Percentiles rank a stretch among this genome's conserved stretches.
These are phyloP conservation scores for Psilocybe mexicana DNA, from an alignment of 1,284 basidiomycete species.

Conservation along the genomic window DNA sequence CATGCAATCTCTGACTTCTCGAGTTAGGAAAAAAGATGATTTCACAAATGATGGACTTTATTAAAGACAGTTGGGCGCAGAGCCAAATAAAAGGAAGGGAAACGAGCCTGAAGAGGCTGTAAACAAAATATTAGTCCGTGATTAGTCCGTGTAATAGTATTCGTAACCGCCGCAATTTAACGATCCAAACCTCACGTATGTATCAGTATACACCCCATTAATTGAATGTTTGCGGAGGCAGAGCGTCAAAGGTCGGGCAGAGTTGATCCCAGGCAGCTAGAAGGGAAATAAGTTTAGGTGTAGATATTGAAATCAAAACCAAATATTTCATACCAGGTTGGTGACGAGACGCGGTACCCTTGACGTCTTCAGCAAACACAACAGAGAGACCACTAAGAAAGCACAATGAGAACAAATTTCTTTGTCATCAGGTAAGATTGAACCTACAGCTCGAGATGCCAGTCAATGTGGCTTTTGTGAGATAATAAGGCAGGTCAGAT, in stretches of 20 bases:
- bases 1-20: no score
- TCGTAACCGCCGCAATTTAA: no score
- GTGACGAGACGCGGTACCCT: slow-evolving; percentile 15
- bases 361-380: slow-evolving; percentile 38
- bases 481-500: slow-evolving; percentile 1
- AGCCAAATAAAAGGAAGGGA: no score
- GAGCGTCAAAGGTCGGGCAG: slow-evolving; percentile 25
- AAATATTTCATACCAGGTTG: slow-evolving; percentile 19
- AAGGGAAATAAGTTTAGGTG: neutral
- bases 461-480: slow-evolving; percentile 45
- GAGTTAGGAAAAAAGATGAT: no score
- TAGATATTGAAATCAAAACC: neutral
- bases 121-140: no score
- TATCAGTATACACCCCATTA: neutral
- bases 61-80: no score
- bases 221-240: slow-evolving; percentile 15
- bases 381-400: slow-evolving; percentile 35
- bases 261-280: slow-evolving; percentile 28
- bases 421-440: slow-evolving; percentile 12
- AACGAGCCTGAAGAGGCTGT: no score
- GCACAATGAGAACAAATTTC: neutral
- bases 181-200: no score
- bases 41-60: no score
- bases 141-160: no score
- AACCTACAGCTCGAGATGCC: slow-evolving; percentile 43